These are phyloP conservation scores for Oryza longistaminata DNA, from an alignment of 176 grass and related monocot genomes.

Conservation along the genomic window DNA sequence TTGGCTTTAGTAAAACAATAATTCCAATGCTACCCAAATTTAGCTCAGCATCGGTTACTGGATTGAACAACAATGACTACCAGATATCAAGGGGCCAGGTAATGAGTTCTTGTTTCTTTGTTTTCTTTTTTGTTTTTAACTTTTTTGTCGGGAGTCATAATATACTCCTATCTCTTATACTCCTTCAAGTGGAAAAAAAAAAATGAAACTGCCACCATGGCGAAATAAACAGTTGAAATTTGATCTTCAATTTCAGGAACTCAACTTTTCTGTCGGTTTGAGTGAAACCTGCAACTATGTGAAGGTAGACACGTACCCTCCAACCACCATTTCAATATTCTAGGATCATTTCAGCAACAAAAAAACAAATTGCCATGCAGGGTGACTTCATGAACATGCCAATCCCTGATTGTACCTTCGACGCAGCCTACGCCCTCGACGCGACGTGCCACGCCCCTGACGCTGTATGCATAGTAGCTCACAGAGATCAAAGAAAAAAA, in stretches of 20 bases:
- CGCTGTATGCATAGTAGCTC: conserved; percentile 29
- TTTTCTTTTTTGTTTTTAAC: too few relatives aligned
- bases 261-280: conserved; percentile 50
- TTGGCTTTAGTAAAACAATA: not conserved
- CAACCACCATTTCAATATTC: too few relatives aligned
- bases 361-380: too few relatives aligned
- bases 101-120: too few relatives aligned
- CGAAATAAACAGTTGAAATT: not conserved
- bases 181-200: not conserved
- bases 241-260: conserved; percentile 38
- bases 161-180: too few relatives aligned
- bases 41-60: conserved; percentile 58
- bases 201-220: not conserved
- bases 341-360: too few relatives aligned
- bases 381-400: conserved; percentile 60
- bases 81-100: conserved; percentile 74
- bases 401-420: conserved; percentile 49
- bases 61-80: conserved; percentile 78
- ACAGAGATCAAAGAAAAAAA: not conserved
- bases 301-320: too few relatives aligned
- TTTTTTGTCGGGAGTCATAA: too few relatives aligned
- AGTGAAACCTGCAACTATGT: conserved; percentile 53
- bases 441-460: conserved; percentile 72
- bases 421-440: conserved; percentile 57
- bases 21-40: not conserved